These are phyloP conservation scores for Talaromyces nanjingensis DNA, from an alignment of 495 filamentous ascomycete species.

Conservation along the genomic window DNA sequence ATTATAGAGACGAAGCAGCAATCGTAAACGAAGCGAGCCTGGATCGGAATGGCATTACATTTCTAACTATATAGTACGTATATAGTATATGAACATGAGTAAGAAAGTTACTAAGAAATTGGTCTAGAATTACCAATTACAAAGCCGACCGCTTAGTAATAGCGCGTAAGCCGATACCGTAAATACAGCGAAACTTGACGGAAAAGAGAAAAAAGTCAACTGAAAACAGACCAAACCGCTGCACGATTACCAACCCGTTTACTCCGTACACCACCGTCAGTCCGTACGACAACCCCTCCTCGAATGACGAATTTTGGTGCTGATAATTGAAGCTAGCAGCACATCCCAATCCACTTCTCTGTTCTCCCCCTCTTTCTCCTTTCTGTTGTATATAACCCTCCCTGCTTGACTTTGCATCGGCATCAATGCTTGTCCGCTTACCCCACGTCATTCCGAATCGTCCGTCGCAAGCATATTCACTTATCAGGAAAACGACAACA, in stretches of 20 bases:
- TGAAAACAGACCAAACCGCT: not conserved
- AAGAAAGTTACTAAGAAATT: not conserved
- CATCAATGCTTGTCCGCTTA: not conserved
- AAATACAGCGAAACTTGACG: not conserved
- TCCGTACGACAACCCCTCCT: not conserved
- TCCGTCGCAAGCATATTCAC: not conserved
- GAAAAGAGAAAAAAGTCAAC: not conserved
- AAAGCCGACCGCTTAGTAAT: not conserved
- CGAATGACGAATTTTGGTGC: not conserved
- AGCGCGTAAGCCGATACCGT: not conserved
- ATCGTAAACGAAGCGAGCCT: conserved; percentile 3
- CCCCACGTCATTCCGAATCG: not conserved
- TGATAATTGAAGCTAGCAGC: not conserved
- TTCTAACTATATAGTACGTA: no score
- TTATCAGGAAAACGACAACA: not conserved
- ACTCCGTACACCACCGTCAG: not conserved
- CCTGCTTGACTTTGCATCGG: not conserved
- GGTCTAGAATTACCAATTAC: not conserved
- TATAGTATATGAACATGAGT: not conserved
- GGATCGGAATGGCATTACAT: not conserved
- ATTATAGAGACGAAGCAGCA: conserved; percentile 2
- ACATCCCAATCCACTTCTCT: not conserved
- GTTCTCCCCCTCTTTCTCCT: not conserved
- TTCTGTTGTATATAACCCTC: not conserved
- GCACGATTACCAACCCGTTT: not conserved